phyloP scores from a whole-genome alignment of 148 eudicot genomes.

The Fagopyrum esculentum region DNA sequence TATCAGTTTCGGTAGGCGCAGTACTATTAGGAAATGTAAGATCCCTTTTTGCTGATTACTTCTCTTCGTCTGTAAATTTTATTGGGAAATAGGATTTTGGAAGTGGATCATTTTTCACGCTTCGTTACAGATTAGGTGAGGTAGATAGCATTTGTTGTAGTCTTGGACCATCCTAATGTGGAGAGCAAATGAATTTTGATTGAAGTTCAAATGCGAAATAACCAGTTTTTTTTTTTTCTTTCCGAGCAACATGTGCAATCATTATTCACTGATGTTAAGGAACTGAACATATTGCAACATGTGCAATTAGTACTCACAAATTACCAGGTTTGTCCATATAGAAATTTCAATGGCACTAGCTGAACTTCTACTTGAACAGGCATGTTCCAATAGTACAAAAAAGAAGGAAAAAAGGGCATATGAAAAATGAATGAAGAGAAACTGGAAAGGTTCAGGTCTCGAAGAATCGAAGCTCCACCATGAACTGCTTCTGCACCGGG shows the following conservation, averaged over 20 bases:
- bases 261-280: background rate
- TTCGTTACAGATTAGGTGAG: background rate
- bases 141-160: background rate
- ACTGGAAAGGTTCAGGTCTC: slow-evolving; percentile 34
- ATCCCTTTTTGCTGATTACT: slow-evolving; percentile 43
- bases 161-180: background rate
- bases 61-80: background rate
- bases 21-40: slow-evolving; percentile 58
- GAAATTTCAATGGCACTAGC: background rate
- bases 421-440: background rate
- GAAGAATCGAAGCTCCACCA: slow-evolving; percentile 83
- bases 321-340: background rate
- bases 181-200: background rate
- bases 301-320: background rate
- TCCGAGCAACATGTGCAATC: background rate
- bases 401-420: background rate
- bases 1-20: slow-evolving; percentile 63
- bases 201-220: background rate
- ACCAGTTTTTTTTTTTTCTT: background rate
- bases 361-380: background rate
- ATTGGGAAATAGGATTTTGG: background rate
- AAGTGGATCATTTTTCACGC: background rate
- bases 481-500: slow-evolving; percentile 68
- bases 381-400: background rate
- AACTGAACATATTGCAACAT: background rate